Conservation (phyloP, 1,284 basidiomycete genomes). For the Cystobasidium slooffiae region DNA sequence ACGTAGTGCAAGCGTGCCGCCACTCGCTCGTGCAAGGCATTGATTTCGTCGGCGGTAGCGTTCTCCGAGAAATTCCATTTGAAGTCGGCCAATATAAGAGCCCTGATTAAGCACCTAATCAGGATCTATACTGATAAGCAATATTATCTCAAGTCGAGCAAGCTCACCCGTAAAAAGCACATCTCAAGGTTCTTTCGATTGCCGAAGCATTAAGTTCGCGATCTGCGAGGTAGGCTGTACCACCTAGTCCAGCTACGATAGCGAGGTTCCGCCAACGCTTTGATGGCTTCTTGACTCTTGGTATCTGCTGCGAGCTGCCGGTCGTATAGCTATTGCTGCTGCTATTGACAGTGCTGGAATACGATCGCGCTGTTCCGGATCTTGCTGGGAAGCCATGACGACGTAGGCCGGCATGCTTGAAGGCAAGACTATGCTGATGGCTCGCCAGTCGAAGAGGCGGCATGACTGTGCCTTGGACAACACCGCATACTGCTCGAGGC, state of each 20-base stretch:
- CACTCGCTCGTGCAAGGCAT: slow-evolving; percentile 77
- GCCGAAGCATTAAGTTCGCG: slow-evolving; percentile 70
- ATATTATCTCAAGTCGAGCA: not conserved
- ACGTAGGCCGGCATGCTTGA: not conserved
- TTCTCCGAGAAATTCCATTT: slow-evolving; percentile 77
- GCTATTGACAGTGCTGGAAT: not conserved
- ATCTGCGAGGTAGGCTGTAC: slow-evolving; percentile 64
- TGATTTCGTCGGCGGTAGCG: slow-evolving; percentile 68
- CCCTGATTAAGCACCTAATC: not conserved
- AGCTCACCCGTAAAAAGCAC: slow-evolving; percentile 66
- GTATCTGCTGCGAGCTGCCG: not conserved
- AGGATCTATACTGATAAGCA: not conserved
- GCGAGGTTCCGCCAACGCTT: slow-evolving; percentile 18
- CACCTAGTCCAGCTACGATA: slow-evolving; percentile 55
- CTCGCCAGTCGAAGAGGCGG: not conserved
- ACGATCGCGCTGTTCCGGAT: slow-evolving; percentile 4
- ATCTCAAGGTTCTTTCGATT: slow-evolving; percentile 67
- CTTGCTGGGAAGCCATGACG: slow-evolving; percentile 6
- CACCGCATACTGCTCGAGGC: slow-evolving; percentile 12
- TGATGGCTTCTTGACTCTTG: not conserved
- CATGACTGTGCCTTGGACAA: not conserved
- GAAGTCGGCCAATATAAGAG: slow-evolving; percentile 64
- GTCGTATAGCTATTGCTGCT: not conserved
- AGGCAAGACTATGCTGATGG: not conserved
- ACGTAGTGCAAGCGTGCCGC: slow-evolving; percentile 75